Base-by-base conservation (phyloP, 352 stramenopile species). In the Globisporangium cederbergense region DNA sequence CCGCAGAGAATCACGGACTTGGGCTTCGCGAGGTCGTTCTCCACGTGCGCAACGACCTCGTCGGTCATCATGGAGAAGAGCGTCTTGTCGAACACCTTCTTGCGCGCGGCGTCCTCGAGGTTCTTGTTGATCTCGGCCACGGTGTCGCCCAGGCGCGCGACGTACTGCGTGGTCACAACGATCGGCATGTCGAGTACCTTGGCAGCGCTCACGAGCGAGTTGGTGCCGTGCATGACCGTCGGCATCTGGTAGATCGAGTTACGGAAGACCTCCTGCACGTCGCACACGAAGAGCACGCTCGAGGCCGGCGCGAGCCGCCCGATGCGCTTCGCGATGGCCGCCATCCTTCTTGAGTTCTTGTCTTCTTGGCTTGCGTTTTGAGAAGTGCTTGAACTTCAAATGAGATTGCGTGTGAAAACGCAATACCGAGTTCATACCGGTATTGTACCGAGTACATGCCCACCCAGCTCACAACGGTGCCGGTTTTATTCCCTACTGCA, bases 31-130 rank as follows among this genome's bases (percentile, higher is more conserved):
- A 78, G 73, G 43, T 68, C 69, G 14, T 45, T 62, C 30, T 75
- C 62, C 42, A 99, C 64, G 66, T 98, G 78, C 32, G 73, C 64
- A 34, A 86, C 75, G 13, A 98, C 91, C 64, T 99, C 95, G 28
- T 81, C 73, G n/a, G 96, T 98, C 45, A 98, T 74, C 97, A 99
- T 99, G 16, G 90, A 98, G 77, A 99, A 99, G 60, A 97, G 81
- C 72, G 97, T 99, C 86, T 99, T 99, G 79, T 98, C 93, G 65
- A 98, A 98, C 4, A 93, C 79, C 30, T 83, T 85, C 43, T 81
- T 65, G 55, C 75, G 70, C 28, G 74, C 62, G 47, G 75, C 67
- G 45, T 74, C 65, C 22, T 76, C 63, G 5, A 94, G 58, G 62
- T 87, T 74, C n/a, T 78, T 65, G 18, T 71, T 74, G 61, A 97